Evolutionary conservation across 2,329 filamentous ascomycete species (phyloP), one percentile per base, ranked within the genome.

Genomic region (Colletotrichum trifolii): DNA sequence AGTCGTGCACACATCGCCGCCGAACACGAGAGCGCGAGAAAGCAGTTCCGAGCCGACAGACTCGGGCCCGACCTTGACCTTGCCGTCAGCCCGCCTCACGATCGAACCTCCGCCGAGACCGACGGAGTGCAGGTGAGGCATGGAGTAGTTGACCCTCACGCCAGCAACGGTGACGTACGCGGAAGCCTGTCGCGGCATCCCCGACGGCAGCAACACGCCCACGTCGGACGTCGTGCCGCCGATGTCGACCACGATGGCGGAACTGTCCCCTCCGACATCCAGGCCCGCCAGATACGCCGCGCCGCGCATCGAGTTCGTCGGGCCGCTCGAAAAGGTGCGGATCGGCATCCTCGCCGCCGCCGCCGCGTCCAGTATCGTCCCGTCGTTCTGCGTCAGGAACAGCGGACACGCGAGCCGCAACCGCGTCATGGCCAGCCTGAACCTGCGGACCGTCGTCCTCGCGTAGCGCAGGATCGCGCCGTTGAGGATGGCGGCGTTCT

Each of bases 401-500:
- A 88, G 79, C 0, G 85, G 85, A 47, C 86, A 88, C 1, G 71
- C 69, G 1, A 88, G 73, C 0, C 81, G 78, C 2, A 90, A 74
- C 2, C 78, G 76, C 45, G 74, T 73, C 47, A 89, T 80, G 1
- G 87, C 83, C 42, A 78, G 76, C 33, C 83, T 78, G 68, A 90
- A 90, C 67, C 79, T 79, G 13, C 81, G 78, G 0, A 87, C 87
- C 70, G 89, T 88, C 43, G 43, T 54, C 15, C 64, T 52, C 0
- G 64, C 64, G 36, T 66, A 66, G 0, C 79, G 72, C 10, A 89
- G 76, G 39, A 90, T 87, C 2, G 87, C 83, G 0, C 87, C 88
- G 68, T 91, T 90, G 17, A 91, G 76, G 15, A 90, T 87, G 2
- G 86, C 83, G 0, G 88, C 87, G 69, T 90, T 90, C 72, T 90